A percentile compares a stretch with the other conserved stretches of the same genome.
Evolutionary conservation across 116 monocot genomes (phyloP).

Genomic region (Zostera marina): DNA sequence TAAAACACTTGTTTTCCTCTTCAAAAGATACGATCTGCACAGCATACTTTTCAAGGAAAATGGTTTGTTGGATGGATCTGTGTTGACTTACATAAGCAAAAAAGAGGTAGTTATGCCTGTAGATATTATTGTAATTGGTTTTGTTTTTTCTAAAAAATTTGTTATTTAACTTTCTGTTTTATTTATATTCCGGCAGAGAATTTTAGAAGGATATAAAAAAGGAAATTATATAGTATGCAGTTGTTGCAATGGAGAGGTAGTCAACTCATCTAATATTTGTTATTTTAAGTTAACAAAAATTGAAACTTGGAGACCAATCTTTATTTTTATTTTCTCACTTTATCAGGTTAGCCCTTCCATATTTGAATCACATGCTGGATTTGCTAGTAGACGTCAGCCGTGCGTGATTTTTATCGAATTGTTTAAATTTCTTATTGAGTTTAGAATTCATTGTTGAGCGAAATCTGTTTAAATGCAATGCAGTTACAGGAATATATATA

Average conservation of each 20-base stretch:
- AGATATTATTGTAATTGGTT: not conserved
- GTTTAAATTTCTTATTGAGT: slow-evolving; percentile 1
- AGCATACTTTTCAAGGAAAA: slow-evolving; percentile 21
- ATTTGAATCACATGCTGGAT: slow-evolving; percentile 55
- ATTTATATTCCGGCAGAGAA: slow-evolving; percentile 13
- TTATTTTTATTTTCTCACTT: not conserved
- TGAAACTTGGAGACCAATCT: not conserved
- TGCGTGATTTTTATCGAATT: slow-evolving; percentile 14
- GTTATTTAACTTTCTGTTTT: not conserved
- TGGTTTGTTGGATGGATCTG: slow-evolving; percentile 37
- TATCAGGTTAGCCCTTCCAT: slow-evolving; percentile 22
- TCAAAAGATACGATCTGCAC: slow-evolving; percentile 10
- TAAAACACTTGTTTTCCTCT: not conserved
- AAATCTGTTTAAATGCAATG: not conserved
- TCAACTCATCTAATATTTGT: not conserved
- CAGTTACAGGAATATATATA: slow-evolving; percentile 36
- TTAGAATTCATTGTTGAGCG: not conserved
- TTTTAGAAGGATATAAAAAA: slow-evolving; percentile 26
- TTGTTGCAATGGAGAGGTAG: slow-evolving; percentile 26
- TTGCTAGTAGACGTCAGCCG: slow-evolving; percentile 24
- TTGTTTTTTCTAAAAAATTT: not conserved
- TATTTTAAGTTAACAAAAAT: not conserved
- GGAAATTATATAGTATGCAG: slow-evolving; percentile 19
- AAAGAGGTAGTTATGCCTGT: slow-evolving; percentile 19
- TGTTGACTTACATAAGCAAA: slow-evolving; percentile 15